Evolutionary conservation across 805 yeast species (phyloP).

Genomic region (Clavispora phyllophila): DNA sequence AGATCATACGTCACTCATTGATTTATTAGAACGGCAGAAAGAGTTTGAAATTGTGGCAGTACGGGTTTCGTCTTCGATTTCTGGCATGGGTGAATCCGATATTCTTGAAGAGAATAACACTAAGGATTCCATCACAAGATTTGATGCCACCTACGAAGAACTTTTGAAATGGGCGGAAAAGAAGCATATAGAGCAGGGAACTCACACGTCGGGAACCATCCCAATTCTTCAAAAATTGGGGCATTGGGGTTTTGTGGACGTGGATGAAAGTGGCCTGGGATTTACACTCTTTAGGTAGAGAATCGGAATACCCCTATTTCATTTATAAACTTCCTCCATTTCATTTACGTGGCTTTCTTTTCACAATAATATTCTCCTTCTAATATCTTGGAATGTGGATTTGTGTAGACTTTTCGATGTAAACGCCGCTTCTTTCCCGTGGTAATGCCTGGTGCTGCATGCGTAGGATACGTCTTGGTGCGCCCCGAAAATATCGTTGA

Average conservation of each 20-base stretch:
- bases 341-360: too few relatives aligned
- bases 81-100: neutral
- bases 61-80: slow-evolving; percentile 11
- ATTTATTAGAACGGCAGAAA: slow-evolving; percentile 15
- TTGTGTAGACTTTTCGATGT: too few relatives aligned
- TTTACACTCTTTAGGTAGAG: slow-evolving; percentile 8
- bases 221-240: slow-evolving; percentile 10
- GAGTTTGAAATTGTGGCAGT: slow-evolving; percentile 27
- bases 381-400: too few relatives aligned
- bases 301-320: too few relatives aligned
- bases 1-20: slow-evolving; percentile 22
- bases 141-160: slow-evolving; percentile 8
- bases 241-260: slow-evolving; percentile 14
- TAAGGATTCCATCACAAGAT: neutral
- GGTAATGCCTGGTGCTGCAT: too few relatives aligned
- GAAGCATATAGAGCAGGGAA: neutral
- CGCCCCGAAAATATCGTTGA: too few relatives aligned
- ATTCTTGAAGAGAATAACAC: neutral
- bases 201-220: neutral
- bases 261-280: slow-evolving; percentile 11
- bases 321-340: neutral
- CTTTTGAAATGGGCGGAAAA: slow-evolving; percentile 12
- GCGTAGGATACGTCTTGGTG: too few relatives aligned
- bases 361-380: too few relatives aligned
- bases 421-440: too few relatives aligned